Evolutionary conservation across 225 moss, liverwort and hornwort genomes (phyloP).

Genomic region (Physcomitrium patens): DNA sequence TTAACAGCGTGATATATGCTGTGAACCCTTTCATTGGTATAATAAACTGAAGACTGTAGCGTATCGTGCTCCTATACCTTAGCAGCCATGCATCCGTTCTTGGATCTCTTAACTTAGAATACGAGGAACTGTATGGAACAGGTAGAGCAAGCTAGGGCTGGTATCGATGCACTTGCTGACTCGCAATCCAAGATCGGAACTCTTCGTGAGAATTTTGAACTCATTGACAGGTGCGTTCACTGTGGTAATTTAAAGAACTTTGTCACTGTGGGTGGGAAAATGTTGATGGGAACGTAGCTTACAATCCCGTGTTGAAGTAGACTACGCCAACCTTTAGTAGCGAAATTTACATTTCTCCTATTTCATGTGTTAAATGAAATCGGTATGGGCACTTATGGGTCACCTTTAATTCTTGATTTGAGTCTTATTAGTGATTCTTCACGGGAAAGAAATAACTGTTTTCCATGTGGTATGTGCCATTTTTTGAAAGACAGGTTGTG

Average conservation of each 20-base stretch:
- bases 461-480: conserved; percentile 19
- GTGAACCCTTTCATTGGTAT: neutral
- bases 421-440: conserved; percentile 9
- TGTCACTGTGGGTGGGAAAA: neutral
- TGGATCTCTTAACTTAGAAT: conserved; percentile 8
- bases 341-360: neutral
- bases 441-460: conserved; percentile 14
- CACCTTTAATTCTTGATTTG: neutral
- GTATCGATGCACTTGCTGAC: conserved; percentile 85
- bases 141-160: conserved; percentile 98
- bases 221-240: conserved; percentile 81
- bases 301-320: neutral
- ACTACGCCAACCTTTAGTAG: conserved; percentile 3
- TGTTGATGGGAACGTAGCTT: neutral
- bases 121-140: conserved; percentile 36
- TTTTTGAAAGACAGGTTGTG: conserved; percentile 71
- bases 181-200: conserved; percentile 83
- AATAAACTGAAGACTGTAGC: neutral
- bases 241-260: neutral
- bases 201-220: conserved; percentile 83
- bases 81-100: conserved; percentile 23
- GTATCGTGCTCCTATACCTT: conserved; percentile 12
- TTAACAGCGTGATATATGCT: neutral
- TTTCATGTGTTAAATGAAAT: neutral
- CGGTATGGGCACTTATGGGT: neutral